A percentile compares a stretch with the other conserved stretches of the same genome.
Conservation (phyloP, 106 monocot species). For the Amphibolis antarctica region DNA sequence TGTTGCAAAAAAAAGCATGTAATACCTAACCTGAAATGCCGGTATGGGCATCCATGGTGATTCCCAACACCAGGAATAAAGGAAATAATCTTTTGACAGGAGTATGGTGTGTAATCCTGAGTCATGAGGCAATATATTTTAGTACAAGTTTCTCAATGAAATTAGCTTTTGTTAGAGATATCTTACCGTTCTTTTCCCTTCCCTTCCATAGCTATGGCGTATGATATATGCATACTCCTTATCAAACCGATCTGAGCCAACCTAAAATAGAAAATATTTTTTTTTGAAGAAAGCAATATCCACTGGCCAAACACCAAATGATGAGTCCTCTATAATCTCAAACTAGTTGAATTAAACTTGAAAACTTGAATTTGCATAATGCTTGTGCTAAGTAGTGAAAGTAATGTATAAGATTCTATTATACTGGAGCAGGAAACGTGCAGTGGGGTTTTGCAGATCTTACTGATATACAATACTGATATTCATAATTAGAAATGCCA, state of each 20-base stretch:
- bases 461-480: too few relatives aligned
- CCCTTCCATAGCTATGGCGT: conserved; percentile 93
- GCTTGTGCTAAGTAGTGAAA: too few relatives aligned
- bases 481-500: too few relatives aligned
- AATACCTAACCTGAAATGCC: conserved; percentile 69
- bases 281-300: background rate
- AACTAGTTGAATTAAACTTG: too few relatives aligned
- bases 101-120: conserved; percentile 93
- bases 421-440: too few relatives aligned
- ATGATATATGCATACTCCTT: conserved; percentile 90
- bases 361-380: too few relatives aligned
- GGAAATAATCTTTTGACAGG: conserved; percentile 95
- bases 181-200: conserved; percentile 87
- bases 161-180: background rate
- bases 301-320: background rate
- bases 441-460: too few relatives aligned
- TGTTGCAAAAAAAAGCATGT: background rate
- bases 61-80: conserved; percentile 66
- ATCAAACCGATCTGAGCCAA: conserved; percentile 84
- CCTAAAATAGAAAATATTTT: conserved; percentile 22
- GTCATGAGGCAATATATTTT: conserved; percentile 1
- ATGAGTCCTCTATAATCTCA: too few relatives aligned
- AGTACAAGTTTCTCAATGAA: background rate
- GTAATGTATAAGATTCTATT: too few relatives aligned
- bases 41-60: conserved; percentile 89